A percentile compares a stretch with the other conserved stretches of the same genome.
Evolutionary conservation across 208 protist species (phyloP).

Genomic region (Acanthamoeba triangularis): DNA sequence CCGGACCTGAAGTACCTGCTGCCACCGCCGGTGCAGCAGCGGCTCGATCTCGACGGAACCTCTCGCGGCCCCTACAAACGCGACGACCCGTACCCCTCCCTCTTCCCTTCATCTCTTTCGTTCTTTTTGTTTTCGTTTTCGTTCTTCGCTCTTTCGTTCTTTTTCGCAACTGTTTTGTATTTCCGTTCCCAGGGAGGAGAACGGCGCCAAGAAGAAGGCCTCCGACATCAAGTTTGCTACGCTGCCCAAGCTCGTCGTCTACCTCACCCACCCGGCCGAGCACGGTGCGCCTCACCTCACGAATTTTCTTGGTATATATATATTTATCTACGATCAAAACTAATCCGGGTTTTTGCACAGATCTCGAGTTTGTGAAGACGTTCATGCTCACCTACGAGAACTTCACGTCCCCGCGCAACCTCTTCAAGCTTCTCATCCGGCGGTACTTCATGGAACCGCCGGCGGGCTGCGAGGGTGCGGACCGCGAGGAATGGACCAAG

Average conservation of each 20-base stretch:
- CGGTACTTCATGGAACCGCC: conserved; percentile 55
- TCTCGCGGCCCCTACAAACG: neutral
- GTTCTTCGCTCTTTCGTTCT: too few species aligned
- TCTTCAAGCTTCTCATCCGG: conserved; percentile 52
- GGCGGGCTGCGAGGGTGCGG: neutral
- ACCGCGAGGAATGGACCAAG: conserved; percentile 28
- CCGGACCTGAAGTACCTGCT: conserved; percentile 57
- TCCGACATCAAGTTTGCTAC: conserved; percentile 51
- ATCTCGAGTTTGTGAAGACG: conserved; percentile 44
- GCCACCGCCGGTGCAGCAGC: conserved; percentile 4
- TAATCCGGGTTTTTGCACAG: neutral
- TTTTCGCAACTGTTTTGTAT: too few species aligned
- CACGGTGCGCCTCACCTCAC: neutral
- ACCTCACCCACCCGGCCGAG: conserved; percentile 19
- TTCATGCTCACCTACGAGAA: conserved; percentile 64
- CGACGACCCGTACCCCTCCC: neutral
- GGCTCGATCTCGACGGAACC: neutral
- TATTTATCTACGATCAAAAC: neutral
- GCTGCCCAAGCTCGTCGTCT: conserved; percentile 31
- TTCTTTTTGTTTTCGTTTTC: too few species aligned
- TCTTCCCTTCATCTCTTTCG: neutral
- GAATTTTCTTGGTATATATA: too few species aligned
- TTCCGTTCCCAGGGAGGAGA: neutral
- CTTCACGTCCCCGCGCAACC: conserved; percentile 50
- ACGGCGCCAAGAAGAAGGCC: neutral